Percentiles rank a stretch among this genome's conserved stretches.
Conservation (phyloP, 1,284 basidiomycete species). For the Caloboletus firmus region DNA sequence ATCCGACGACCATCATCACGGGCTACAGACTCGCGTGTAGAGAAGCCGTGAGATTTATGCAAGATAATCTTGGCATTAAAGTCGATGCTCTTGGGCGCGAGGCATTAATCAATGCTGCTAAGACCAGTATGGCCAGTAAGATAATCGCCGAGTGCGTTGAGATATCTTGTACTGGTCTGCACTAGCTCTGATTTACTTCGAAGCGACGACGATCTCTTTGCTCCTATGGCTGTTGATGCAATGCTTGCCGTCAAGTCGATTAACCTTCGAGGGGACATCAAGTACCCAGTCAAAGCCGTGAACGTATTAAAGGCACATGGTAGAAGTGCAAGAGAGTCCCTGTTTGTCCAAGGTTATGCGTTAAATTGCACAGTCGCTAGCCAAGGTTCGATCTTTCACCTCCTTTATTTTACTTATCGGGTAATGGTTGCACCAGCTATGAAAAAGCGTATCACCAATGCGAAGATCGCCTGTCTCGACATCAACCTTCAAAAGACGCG, state of each 20-base stretch:
- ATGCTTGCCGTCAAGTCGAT: conserved; percentile 98
- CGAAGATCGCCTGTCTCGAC: conserved; percentile 98
- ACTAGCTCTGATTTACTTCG: conserved; percentile 7
- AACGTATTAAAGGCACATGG: conserved; percentile 99
- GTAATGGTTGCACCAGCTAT: conserved; percentile 63
- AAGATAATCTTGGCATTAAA: conserved; percentile 95
- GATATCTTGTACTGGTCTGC: conserved; percentile 2
- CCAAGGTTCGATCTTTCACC: conserved; percentile 64
- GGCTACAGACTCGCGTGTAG: conserved; percentile 96
- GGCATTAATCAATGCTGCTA: conserved; percentile 93
- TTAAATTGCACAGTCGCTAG: conserved; percentile 98
- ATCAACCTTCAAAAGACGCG: conserved; percentile 97
- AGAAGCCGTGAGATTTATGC: conserved; percentile 98
- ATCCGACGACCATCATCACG: conserved; percentile 99
- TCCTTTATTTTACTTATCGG: background rate
- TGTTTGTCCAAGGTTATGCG: conserved; percentile 96
- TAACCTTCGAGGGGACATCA: conserved; percentile 93
- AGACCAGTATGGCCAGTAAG: conserved; percentile 99
- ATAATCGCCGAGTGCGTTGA: conserved; percentile 84
- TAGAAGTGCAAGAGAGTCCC: conserved; percentile 90
- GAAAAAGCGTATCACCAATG: conserved; percentile 92
- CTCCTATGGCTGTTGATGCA: conserved; percentile 97
- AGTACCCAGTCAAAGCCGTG: conserved; percentile 99
- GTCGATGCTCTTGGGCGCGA: conserved; percentile 91
- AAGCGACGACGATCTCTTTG: conserved; percentile 97